Conservation (phyloP, 495 filamentous ascomycete genomes). For the Pyrenula massariospora region DNA sequence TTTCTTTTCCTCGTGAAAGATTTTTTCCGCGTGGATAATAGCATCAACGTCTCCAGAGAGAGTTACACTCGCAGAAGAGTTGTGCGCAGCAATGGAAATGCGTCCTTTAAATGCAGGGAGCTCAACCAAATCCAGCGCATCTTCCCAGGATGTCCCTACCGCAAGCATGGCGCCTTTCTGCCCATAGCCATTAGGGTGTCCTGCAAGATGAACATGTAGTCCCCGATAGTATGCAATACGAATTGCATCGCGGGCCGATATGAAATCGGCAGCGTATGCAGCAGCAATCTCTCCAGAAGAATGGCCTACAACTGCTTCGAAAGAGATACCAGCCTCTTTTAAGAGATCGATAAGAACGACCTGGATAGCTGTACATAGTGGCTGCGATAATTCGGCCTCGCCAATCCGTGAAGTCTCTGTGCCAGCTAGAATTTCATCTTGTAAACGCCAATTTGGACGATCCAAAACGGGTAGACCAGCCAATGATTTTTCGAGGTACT, state of each 20-base stretch:
- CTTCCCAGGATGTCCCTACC: constrained; percentile 8
- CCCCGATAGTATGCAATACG: constrained; percentile 27
- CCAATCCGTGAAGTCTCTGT: constrained; percentile 3
- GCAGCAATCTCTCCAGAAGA: constrained; percentile 55
- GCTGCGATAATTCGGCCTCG: constrained; percentile 22
- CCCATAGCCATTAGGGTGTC: not conserved
- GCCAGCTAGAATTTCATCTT: not conserved
- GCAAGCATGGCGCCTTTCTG: constrained; percentile 14
- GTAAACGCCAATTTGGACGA: constrained; percentile 12
- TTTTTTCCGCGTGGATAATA: constrained; percentile 31
- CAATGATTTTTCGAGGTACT: constrained; percentile 29
- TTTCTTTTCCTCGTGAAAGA: constrained; percentile 27
- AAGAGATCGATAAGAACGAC: constrained; percentile 37
- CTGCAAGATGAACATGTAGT: not conserved
- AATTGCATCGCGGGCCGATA: constrained; percentile 26
- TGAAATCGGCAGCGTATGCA: constrained; percentile 40
- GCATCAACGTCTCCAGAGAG: constrained; percentile 44
- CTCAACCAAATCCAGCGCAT: constrained; percentile 1
- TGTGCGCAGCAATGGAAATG: constrained; percentile 34
- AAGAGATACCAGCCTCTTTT: constrained; percentile 25
- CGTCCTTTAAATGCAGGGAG: constrained; percentile 22
- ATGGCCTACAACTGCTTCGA: constrained; percentile 43
- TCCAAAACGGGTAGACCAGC: constrained; percentile 12
- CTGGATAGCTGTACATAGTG: constrained; percentile 37
- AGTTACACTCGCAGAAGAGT: constrained; percentile 48